Evolutionary conservation across 345 rosid genomes (phyloP), one percentile per base, ranked within the genome.

Genomic region (Geranium rotundifolium): DNA sequence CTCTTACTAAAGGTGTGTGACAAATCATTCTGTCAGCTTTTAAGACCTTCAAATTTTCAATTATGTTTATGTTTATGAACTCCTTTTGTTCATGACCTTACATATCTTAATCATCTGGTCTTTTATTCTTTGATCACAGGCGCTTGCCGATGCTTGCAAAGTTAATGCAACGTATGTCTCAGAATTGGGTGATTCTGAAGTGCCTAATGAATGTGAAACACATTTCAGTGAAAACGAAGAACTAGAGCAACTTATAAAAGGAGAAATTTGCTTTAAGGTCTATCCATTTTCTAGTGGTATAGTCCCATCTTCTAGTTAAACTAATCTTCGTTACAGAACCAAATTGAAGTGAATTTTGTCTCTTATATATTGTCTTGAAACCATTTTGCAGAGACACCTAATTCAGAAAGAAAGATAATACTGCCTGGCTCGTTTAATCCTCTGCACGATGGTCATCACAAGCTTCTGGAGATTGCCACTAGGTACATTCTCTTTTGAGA

Each of bases 381-480:
- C 65, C 69, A 49, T 64, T 73, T 79, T 73, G 79, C 76, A 80
- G 95, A 64, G 68, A 49, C 77, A 34, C 69, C 63, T 63, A 77
- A 76, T 68, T 77, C 71, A 63, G 82, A 84, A 54, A 84, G 91
- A 72, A 93, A 86, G 79, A 76, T 93, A 64, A 86, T 90, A 71
- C 81, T 86, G 57, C 69, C 99, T 68, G 99, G 99, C 69, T 88
- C 96, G 46, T 93, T 93, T 79, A 86, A 93, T 64, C 99, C 97
- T 17, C 79, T 90, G 71, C 99, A 93, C 57, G 84, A 87, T n/a
- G 97, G 89, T 58, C 97, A 90, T 72, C 78, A 86, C 72, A 76
- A 85, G 87, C 96, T 93, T 62, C 75, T 93, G 83, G 95, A 93
- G 71, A 95, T 75, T 65, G 97, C 99, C 59, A 76, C 83, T 63